These are phyloP conservation scores for Dactylellina haptotyla DNA, from an alignment of 2,329 filamentous ascomycete species.

Conservation along the genomic window DNA sequence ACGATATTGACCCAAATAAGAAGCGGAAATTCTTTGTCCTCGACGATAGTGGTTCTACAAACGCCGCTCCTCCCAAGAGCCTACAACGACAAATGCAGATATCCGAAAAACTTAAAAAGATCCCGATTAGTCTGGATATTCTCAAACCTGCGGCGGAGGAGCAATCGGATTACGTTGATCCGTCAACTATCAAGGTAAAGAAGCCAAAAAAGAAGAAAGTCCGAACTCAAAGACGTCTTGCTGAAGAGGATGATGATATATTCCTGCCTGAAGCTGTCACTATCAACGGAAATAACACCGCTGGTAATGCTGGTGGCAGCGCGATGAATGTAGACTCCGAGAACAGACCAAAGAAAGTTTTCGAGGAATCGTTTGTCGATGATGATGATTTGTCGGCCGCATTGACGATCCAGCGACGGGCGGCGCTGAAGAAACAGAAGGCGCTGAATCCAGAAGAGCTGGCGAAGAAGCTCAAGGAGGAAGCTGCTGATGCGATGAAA, in stretches of 20 bases:
- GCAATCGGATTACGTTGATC: conserved; percentile 86
- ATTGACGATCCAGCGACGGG: conserved; percentile 81
- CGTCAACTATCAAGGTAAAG: conserved; percentile 88
- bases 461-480: conserved; percentile 78
- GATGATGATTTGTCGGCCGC: conserved; percentile 92
- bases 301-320: conserved; percentile 62
- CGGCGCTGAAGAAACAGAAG: conserved; percentile 90
- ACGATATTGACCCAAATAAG: conserved; percentile 92
- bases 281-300: conserved; percentile 49
- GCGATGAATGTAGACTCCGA: conserved; percentile 79
- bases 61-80: conserved; percentile 70
- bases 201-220: conserved; percentile 84
- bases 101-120: conserved; percentile 71
- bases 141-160: conserved; percentile 70
- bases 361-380: conserved; percentile 79
- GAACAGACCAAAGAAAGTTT: conserved; percentile 69
- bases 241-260: conserved; percentile 70
- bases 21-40: conserved; percentile 81
- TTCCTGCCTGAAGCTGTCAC: conserved; percentile 63
- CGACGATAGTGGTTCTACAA: conserved; percentile 77
- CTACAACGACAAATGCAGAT: conserved; percentile 66
- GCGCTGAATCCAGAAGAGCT: conserved; percentile 86
- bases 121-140: conserved; percentile 81
- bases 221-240: conserved; percentile 57
- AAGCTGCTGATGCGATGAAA: conserved; percentile 71